Base-by-base conservation (phyloP, 441 rosid species). In the Populus trichocarpa region DNA sequence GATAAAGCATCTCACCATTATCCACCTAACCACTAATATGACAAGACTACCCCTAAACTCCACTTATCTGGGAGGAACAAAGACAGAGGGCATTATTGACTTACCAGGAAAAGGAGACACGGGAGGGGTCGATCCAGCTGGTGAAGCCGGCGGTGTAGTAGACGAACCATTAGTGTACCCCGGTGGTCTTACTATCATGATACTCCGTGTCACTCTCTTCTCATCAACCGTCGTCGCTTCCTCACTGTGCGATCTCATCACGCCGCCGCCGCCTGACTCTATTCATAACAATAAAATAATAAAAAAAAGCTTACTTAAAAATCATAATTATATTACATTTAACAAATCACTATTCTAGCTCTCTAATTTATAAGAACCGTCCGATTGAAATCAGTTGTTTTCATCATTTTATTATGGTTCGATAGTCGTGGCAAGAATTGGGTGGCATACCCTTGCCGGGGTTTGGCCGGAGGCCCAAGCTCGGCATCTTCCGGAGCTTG, bases 101-200 rank as follows among this genome's bases (percentile, higher is more conserved):
- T 91, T 79, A 91, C 97, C 96, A 20, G 98, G 86, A 81, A 95
- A 95, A 13, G 96, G 98, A 22, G 98, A 92, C 33, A 87, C 86
- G 81, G 97, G 93, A 65, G 97, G 84, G 4, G 97, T 90, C 32
- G 96, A 91, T 18, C 95, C 95, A 64, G 95, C 96, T 0, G 98
- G 99, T 2, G 98, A 95, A 13, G 81, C 90, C 73, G 96, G 96
- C 11, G 98, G 95, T 50, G 57, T 50, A 50, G 57, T 4, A 68
- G 98, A 88, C 13, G 67, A 68, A 6, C 23, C 40, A 50, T 50
- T 50, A 14, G 57, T 4, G 74, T 86, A 86, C 0, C 94, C 97
- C 0, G 98, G 92, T 67, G 98, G 96, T 70, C 89, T 95, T 25
- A 95, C 84, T 71, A 95, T 95, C 92, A 88, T 95, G 81, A 95